Evolutionary conservation across 2,329 filamentous ascomycete genomes (phyloP), one percentile per base, ranked within the genome.

Genomic region (Trichoderma sp.): DNA sequence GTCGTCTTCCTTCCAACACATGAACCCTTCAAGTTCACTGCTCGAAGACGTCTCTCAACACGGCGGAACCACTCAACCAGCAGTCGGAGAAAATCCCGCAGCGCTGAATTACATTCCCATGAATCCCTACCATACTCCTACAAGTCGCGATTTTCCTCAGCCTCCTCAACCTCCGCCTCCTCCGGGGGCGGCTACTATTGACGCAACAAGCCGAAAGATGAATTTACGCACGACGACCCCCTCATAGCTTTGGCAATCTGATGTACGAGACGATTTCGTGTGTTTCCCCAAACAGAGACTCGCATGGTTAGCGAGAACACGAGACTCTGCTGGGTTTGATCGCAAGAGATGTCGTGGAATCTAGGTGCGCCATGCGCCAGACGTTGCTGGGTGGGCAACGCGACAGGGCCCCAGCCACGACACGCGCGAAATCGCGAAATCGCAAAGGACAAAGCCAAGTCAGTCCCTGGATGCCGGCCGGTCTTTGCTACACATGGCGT

Each of bases 71-170:
- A 65, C 75, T 11, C 75, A 72, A 27, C 8, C 75, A 21, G 50
- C 72, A 12, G 50, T 63, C 24, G 65, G 27, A 38, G 71, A 76
- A 18, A 75, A 62, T 31, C 38, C 59, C 21, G 65, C 64, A 60
- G 59, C 72, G n/a, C 60, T 76, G 11, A 71, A 35, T n/a, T 76
- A 76, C 24, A 66, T 74, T 6, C 21, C 65, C 31, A 69, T 76
- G 62, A 75, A 62, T n/a, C 71, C 72, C 1, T 76, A 75, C 24
- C 75, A 76, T 8, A 76, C 65, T 27, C 66, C 75, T 33, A 62
- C 72, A n/a, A 29, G 14, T 7, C 71, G 75, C 29, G 75, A 75
- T 24, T 76, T 62, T 38, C 18, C 64, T 18, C 35, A 65, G 18
- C 71, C 33, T n/a, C 66, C 33, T 14, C 67, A 33, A 0, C 67